phyloP scores from a whole-genome alignment of 768 basidiomycete genomes.

The Antrodiella citrinella region DNA sequence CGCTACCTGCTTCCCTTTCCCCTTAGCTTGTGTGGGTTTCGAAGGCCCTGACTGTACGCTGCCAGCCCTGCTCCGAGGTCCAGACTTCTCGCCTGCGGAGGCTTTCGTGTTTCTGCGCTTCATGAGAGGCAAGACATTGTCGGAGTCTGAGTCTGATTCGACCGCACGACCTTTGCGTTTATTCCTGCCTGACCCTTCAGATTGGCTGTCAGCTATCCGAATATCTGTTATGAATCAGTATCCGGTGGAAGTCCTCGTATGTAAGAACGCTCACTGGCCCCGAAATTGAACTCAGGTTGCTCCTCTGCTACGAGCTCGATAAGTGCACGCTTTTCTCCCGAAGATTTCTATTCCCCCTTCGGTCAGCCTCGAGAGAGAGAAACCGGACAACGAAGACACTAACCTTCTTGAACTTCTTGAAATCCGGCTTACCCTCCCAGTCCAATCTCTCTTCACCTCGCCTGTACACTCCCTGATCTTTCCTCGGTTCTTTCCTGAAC shows the following conservation, averaged over 20 bases:
- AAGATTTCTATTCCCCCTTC: no score
- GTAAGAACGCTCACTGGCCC: not conserved
- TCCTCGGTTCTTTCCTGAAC: conserved; percentile 24
- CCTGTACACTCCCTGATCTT: conserved; percentile 12
- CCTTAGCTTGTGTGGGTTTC: not conserved
- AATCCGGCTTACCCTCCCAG: conserved; percentile 53
- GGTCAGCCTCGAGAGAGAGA: conserved; percentile 9
- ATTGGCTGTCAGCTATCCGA: not conserved
- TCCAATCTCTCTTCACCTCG: conserved; percentile 19
- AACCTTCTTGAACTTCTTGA: conserved; percentile 78
- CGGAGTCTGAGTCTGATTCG: conserved; percentile 1
- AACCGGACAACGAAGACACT: conserved; percentile 17
- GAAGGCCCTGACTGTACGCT: not conserved
- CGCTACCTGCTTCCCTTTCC: conserved; percentile 26
- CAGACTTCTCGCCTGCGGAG: not conserved
- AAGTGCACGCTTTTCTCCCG: conserved; percentile 21
- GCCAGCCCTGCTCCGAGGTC: not conserved
- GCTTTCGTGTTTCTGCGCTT: not conserved
- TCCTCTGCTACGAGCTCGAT: conserved; percentile 46
- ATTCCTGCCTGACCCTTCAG: not conserved
- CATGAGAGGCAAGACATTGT: not conserved
- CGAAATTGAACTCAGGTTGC: conserved; percentile 31
- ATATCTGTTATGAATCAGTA: not conserved
- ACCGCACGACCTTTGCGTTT: not conserved
- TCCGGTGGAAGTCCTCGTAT: not conserved